These are phyloP conservation scores for Boletus fagicola DNA, from an alignment of 768 basidiomycete genomes.

Conservation along the genomic window DNA sequence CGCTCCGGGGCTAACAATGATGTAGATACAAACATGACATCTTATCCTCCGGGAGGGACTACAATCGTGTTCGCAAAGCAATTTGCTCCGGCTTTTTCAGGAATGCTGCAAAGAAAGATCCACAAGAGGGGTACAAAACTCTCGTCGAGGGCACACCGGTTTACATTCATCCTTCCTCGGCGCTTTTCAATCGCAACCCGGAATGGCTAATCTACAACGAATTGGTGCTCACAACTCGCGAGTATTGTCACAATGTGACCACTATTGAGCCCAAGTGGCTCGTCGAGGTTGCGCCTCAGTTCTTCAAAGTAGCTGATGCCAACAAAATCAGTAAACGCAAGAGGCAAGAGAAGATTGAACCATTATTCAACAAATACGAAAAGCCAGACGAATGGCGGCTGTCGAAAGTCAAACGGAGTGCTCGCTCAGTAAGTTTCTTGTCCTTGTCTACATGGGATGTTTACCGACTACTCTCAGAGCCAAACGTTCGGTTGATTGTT, in stretches of 20 bases:
- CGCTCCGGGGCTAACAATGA: slow-evolving; percentile 5
- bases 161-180: slow-evolving; percentile 96
- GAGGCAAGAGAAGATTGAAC: slow-evolving; percentile 95
- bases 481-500: slow-evolving; percentile 79
- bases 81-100: slow-evolving; percentile 98
- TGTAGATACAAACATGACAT: slow-evolving; percentile 95
- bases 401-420: slow-evolving; percentile 88
- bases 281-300: slow-evolving; percentile 95
- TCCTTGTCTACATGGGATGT: background rate
- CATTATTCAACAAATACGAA: slow-evolving; percentile 93
- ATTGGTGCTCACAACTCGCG: slow-evolving; percentile 92
- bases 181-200: slow-evolving; percentile 93
- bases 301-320: slow-evolving; percentile 97
- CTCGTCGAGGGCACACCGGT: slow-evolving; percentile 98
- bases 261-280: slow-evolving; percentile 98
- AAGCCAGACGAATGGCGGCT: slow-evolving; percentile 93
- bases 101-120: slow-evolving; percentile 98
- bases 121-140: slow-evolving; percentile 97
- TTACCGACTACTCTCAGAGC: slow-evolving; percentile 47
- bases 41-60: slow-evolving; percentile 87
- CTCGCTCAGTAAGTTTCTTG: slow-evolving; percentile 61
- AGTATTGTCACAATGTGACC: slow-evolving; percentile 91
- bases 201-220: slow-evolving; percentile 98
- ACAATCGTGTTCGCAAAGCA: slow-evolving; percentile 88
- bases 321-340: slow-evolving; percentile 98